phyloP scores from a whole-genome alignment of 345 rosid species.

The Hypericum androsaemum region DNA sequence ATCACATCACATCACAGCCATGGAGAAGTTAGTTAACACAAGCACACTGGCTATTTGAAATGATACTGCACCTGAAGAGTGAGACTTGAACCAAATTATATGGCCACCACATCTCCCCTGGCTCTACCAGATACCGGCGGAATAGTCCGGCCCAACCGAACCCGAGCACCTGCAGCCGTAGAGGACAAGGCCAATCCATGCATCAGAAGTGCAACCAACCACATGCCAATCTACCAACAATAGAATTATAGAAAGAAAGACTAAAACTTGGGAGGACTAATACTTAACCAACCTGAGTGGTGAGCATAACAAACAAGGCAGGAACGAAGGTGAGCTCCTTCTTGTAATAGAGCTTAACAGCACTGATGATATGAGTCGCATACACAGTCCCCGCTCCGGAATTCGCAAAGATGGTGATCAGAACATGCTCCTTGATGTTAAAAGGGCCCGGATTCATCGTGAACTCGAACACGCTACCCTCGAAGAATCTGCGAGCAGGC shows the following conservation, averaged over 20 bases:
- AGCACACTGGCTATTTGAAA: no score
- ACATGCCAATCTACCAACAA: no score
- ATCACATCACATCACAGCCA: no score
- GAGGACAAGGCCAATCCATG: neutral
- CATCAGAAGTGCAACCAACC: no score
- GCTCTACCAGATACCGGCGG: conserved; percentile 65
- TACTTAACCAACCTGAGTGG: conserved; percentile 47
- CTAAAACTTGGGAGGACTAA: no score
- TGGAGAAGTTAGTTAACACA: no score
- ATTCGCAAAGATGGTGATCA: conserved; percentile 48
- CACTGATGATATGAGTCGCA: conserved; percentile 61
- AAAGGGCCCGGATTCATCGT: conserved; percentile 72
- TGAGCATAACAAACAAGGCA: conserved; percentile 52
- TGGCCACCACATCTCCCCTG: conserved; percentile 95
- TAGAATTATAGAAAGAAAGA: no score
- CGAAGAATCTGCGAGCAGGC: conserved; percentile 30
- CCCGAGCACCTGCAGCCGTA: conserved; percentile 48
- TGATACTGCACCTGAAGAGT: conserved; percentile 25
- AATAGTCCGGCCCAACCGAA: conserved; percentile 87
- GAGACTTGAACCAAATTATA: conserved; percentile 65
- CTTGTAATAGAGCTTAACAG: conserved; percentile 57
- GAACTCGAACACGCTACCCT: conserved; percentile 45
- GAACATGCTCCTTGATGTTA: conserved; percentile 74
- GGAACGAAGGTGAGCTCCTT: conserved; percentile 45
- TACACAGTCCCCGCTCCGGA: conserved; percentile 70